Base-by-base conservation (phyloP, 2,329 filamentous ascomycete genomes). In the Claviceps humidiphila region DNA sequence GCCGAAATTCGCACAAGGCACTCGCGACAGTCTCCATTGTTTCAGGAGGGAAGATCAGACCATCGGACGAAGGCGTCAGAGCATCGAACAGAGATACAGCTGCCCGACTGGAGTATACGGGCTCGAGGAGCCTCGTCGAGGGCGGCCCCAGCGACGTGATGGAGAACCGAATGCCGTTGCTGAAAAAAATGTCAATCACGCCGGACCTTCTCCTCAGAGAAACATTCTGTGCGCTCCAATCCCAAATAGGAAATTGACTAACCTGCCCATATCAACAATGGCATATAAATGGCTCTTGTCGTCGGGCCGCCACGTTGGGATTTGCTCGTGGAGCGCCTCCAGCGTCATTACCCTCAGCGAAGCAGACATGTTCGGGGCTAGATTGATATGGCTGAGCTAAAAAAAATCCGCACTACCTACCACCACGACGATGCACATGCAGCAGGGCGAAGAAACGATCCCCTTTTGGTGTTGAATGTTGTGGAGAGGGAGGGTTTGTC, bases 141-240 rank as follows among this genome's bases (percentile, higher is more conserved):
- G 81, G 79, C 22, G 85, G 82, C 4, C 82, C 77, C n/a, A 94
- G 75, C 58, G 89, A 82, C 8, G 89, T 87, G 61, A 95, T 88
- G 45, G 88, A 91, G 73, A 95, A 95, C 52, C 90, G 87, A 61
- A 95, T 91, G 60, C 89, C 90, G 72, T 95, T 96, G 73, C 89
- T 88, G 58, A 24, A 39, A 47, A 47, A 34, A 34, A 34, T 34
- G 37, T 30, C n/a, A 20, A 34, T 34, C 30, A 34, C 30, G 30
- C 9, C 30, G 30, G 30, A 34, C 30, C 9, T 34, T 34, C 9
- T 34, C 30, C 30, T 34, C 9, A 11, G 30, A 34, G 9, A 9
- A 34, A 34, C 30, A 34, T 11, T 11, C 30, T 41, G 37, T n/a
- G 45, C n/a, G 46, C 55, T 11, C 20, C 13, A 24, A 16, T 34